These are phyloP conservation scores for Backusella westeae DNA, from an alignment of 192 early-diverging fungal species.

Conservation along the genomic window DNA sequence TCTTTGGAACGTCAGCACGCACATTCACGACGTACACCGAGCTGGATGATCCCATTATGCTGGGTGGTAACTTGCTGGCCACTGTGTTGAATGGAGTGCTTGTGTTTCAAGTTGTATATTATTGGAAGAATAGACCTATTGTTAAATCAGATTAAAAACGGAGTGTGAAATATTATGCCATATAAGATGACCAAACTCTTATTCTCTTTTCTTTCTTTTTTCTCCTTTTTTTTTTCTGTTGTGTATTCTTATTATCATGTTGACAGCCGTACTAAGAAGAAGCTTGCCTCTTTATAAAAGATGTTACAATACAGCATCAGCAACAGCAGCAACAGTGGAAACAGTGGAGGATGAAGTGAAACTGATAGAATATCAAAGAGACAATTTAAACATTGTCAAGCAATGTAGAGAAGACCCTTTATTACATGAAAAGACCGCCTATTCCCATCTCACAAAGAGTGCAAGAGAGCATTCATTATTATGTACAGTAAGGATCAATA, in stretches of 20 bases:
- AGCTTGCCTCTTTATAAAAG: neutral
- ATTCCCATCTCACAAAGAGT: conserved; percentile 15
- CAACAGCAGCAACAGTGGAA: neutral
- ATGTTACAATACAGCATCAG: neutral
- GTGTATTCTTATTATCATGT: neutral
- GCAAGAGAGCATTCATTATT: conserved; percentile 24
- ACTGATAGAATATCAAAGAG: neutral
- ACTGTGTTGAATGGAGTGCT: conserved; percentile 75
- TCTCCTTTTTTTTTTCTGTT: neutral
- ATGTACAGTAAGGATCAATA: conserved; percentile 20
- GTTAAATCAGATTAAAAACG: conserved; percentile 9
- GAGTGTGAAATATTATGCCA: neutral
- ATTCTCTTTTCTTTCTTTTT: neutral
- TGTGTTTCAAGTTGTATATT: conserved; percentile 70
- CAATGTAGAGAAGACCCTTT: conserved; percentile 15
- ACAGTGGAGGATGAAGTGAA: neutral
- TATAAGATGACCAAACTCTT: neutral
- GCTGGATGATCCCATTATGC: conserved; percentile 77
- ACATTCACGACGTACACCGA: conserved; percentile 92
- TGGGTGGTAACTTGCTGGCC: conserved; percentile 69
- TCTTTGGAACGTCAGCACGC: conserved; percentile 81
- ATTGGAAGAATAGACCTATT: neutral
- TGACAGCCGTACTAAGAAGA: neutral
- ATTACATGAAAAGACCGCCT: conserved; percentile 17
- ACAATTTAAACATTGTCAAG: conserved; percentile 29